Evolutionary conservation across 2,329 filamentous ascomycete species (phyloP).

Genomic region (Talaromyces rugulosus): DNA sequence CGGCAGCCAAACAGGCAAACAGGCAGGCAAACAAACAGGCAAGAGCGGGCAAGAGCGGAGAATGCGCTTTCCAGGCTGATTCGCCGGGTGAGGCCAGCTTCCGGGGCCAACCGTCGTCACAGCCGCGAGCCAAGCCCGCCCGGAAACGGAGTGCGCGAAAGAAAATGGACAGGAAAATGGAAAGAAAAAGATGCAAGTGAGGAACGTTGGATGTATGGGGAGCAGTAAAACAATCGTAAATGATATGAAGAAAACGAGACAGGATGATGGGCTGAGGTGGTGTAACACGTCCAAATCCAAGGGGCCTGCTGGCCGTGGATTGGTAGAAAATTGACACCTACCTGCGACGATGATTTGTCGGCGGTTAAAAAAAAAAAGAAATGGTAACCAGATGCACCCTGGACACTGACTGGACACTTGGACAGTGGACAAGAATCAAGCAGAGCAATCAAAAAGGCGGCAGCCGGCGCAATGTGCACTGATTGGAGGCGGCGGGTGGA

Average conservation of each 20-base stretch:
- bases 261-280: constrained; percentile 5
- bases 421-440: not conserved
- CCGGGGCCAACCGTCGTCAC: constrained; percentile 1
- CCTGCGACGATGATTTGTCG: constrained; percentile 23
- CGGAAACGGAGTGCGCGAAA: not conserved
- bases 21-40: not conserved
- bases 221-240: too few species aligned
- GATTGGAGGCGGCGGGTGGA: constrained; percentile 19
- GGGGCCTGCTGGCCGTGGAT: not conserved
- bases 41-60: constrained; percentile 1
- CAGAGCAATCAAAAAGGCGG: not conserved
- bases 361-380: constrained; percentile 2
- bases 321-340: constrained; percentile 16
- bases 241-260: not conserved
- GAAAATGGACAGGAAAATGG: not conserved
- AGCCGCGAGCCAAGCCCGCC: not conserved
- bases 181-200: not conserved
- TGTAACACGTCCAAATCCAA: not conserved
- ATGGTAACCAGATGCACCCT: not conserved
- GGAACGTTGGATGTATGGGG: too few species aligned
- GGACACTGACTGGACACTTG: not conserved
- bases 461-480: constrained; percentile 7
- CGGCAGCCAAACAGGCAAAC: too few species aligned
- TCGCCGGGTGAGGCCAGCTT: constrained; percentile 14
- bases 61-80: constrained; percentile 14